Evolutionary conservation across 345 rosid species (phyloP), one percentile per base, ranked within the genome.

Genomic region (Reutealis trisperma): DNA sequence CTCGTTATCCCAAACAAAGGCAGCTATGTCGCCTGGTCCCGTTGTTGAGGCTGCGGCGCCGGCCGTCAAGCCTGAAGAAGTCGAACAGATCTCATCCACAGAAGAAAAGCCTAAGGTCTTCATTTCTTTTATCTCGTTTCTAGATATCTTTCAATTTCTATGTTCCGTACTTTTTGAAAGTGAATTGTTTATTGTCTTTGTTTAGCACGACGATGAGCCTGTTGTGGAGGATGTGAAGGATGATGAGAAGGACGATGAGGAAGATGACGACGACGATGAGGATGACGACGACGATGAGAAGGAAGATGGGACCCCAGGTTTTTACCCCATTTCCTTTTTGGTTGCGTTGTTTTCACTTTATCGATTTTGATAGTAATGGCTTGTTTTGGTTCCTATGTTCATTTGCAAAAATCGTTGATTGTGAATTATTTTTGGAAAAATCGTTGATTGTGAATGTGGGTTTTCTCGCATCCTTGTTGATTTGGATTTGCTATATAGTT

Each of bases 161-260:
- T 14, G 6, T n/a, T 65, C 11, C 30, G 1, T 19, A 7, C 3
- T 32, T 51, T 6, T 54, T 30, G 18, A 0, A 25, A 34, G 37
- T 30, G 4, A 14, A 47, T 45, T 57, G 42, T 63, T 75, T 60
- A 10, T 52, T 11, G 6, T 51, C 25, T 42, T 13, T 45, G 22
- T 1, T 63, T n/a, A 22, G 57, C 78, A 86, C 87, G 81, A 60
- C 30, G 94, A 92, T 73, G 90, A 80, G 61, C 87, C 90, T 24
- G 77, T 88, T 4, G 88, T 89, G 45, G 98, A 90, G 83, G 98
- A 91, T 75, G 90, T 89, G 77, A 91, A 93, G 79, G 96, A 93
- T 0, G 90, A 87, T 2, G 89, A 89, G 4, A 69, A 85, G 5
- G 88, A 92, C 0, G 97, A 87, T 3, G 95, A 88, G 0, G 94